Percentiles rank a stretch among this genome's conserved stretches.
phyloP scores from a whole-genome alignment of 805 yeast genomes.

The Yamadazyma tumulicola region DNA sequence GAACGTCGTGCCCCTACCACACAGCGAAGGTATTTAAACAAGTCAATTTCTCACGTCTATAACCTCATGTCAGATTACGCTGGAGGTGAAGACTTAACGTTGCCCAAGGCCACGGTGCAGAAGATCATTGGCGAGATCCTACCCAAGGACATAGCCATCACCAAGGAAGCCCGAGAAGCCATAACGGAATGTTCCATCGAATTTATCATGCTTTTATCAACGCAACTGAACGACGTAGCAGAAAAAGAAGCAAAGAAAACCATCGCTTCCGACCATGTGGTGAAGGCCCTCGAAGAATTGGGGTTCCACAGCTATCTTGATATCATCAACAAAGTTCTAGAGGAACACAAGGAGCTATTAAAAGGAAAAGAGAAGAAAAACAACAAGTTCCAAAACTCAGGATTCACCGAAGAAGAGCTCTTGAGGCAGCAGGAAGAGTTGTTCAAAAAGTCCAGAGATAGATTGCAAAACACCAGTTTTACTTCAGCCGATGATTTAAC shows the following conservation, averaged over 20 bases:
- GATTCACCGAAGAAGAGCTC: conserved; percentile 88
- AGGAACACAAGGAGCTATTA: conserved; percentile 82
- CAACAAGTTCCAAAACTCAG: conserved; percentile 90
- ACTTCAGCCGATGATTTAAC: conserved; percentile 3
- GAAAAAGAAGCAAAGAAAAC: conserved; percentile 95
- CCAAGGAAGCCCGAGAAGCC: conserved; percentile 93
- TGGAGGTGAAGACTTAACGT: conserved; percentile 37
- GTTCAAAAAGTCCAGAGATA: conserved; percentile 72
- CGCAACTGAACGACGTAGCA: conserved; percentile 93
- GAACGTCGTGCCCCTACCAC: too few relatives aligned
- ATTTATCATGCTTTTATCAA: conserved; percentile 89
- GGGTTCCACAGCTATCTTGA: conserved; percentile 86
- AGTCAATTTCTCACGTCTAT: conserved; percentile 1
- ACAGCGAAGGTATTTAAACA: neutral
- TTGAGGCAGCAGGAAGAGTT: conserved; percentile 89
- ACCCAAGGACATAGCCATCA: conserved; percentile 82
- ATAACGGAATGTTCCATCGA: conserved; percentile 95
- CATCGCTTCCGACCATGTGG: conserved; percentile 93
- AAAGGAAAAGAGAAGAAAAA: conserved; percentile 88
- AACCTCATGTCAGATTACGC: conserved; percentile 39
- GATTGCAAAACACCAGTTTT: conserved; percentile 36
- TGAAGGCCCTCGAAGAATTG: conserved; percentile 80
- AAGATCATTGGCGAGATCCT: conserved; percentile 87
- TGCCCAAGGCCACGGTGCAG: conserved; percentile 84
- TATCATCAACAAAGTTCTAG: conserved; percentile 71